These are phyloP conservation scores for Apocynum venetum DNA, from an alignment of 257 asterid species.

Conservation along the genomic window DNA sequence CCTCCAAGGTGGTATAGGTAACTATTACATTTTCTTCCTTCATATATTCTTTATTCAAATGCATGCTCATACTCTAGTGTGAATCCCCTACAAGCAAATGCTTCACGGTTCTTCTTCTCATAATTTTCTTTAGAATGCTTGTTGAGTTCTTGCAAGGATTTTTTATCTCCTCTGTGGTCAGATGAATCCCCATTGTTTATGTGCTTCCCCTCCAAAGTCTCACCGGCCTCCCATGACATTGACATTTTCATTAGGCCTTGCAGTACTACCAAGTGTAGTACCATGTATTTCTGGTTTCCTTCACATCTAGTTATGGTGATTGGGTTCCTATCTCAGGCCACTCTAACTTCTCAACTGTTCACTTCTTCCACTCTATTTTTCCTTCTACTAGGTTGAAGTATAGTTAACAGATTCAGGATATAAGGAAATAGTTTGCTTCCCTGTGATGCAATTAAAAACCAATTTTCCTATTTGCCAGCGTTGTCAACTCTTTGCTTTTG, in stretches of 20 bases:
- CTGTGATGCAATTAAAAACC: neutral
- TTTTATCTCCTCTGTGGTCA: neutral
- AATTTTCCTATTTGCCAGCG: too few species aligned
- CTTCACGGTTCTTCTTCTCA: neutral
- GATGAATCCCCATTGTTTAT: neutral
- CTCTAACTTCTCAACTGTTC: neutral
- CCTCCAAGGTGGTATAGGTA: conserved; percentile 40
- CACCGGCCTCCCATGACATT: neutral
- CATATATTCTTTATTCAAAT: neutral
- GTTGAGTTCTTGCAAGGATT: neutral
- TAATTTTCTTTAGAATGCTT: neutral
- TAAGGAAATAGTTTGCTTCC: neutral
- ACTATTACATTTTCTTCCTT: neutral
- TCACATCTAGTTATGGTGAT: neutral
- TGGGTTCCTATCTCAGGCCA: neutral
- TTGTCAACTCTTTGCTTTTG: too few species aligned
- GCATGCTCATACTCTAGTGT: neutral
- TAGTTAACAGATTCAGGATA: neutral
- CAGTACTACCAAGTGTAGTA: too few species aligned
- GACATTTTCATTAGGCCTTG: neutral
- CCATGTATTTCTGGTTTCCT: neutral
- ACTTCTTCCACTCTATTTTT: neutral
- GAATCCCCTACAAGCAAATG: neutral
- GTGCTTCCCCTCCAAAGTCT: neutral
- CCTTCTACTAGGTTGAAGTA: neutral